phyloP scores from a whole-genome alignment of 2,329 filamentous ascomycete genomes.

The Penicillium capsulatum region DNA sequence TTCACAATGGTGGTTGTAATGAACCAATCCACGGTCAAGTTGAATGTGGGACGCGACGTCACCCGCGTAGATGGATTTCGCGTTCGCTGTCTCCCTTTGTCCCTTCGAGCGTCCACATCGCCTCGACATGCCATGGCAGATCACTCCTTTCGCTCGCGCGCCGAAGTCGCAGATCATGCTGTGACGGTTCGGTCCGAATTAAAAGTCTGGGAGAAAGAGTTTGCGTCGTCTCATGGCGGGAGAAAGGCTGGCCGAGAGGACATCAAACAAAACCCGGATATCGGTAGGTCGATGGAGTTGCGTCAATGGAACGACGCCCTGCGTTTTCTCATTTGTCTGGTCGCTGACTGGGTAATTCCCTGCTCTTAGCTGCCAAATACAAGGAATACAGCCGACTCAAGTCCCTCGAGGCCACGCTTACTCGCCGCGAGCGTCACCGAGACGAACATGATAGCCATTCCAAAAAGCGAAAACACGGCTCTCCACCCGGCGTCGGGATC shows the following conservation, averaged over 20 bases:
- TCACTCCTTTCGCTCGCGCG: constrained; percentile 18
- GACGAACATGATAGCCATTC: constrained; percentile 15
- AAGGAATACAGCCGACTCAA: constrained; percentile 46
- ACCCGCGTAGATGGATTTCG: background rate
- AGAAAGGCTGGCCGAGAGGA: constrained; percentile 45
- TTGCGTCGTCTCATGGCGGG: constrained; percentile 41
- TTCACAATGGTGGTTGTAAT: too few relatives aligned
- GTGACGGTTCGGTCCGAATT: constrained; percentile 40
- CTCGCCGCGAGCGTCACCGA: constrained; percentile 18
- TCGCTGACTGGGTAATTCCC: too few relatives aligned
- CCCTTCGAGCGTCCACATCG: background rate
- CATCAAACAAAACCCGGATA: constrained; percentile 45
- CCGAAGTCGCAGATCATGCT: constrained; percentile 27
- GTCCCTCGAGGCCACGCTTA: constrained; percentile 28
- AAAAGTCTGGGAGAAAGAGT: constrained; percentile 48
- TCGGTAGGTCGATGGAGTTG: constrained; percentile 32
- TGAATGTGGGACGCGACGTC: background rate
- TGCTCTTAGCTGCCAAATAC: constrained; percentile 43
- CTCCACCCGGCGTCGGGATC: constrained; percentile 24
- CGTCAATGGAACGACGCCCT: too few relatives aligned
- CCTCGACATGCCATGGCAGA: constrained; percentile 22
- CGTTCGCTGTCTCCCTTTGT: background rate
- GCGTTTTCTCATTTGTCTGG: too few relatives aligned
- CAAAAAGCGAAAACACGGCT: constrained; percentile 34
- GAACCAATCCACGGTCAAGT: background rate